These are phyloP conservation scores for Aspergillus heteromorphus DNA, from an alignment of 495 filamentous ascomycete species.

Conservation along the genomic window DNA sequence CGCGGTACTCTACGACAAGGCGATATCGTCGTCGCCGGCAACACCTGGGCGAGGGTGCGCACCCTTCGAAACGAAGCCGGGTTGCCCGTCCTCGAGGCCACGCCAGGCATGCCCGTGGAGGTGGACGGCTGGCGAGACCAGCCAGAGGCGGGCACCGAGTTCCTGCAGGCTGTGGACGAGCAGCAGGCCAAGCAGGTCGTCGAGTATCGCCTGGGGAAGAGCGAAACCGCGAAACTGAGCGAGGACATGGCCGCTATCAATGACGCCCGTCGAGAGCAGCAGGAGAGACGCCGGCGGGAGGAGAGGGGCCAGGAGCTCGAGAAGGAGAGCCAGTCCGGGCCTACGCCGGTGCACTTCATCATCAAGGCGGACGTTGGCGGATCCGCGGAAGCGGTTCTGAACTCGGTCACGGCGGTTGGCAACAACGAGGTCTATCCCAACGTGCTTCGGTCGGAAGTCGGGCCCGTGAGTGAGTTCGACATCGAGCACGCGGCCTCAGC, in stretches of 20 bases:
- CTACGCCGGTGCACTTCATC: constrained; percentile 69
- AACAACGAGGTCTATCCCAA: constrained; percentile 76
- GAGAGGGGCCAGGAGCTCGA: constrained; percentile 24
- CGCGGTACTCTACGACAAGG: constrained; percentile 78
- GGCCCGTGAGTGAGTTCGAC: constrained; percentile 78
- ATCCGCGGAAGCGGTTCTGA: constrained; percentile 83
- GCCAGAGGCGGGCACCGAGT: constrained; percentile 80
- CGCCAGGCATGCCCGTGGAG: constrained; percentile 84
- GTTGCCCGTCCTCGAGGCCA: constrained; percentile 61
- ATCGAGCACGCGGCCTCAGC: constrained; percentile 77
- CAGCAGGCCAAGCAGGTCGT: constrained; percentile 76
- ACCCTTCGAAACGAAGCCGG: constrained; percentile 83
- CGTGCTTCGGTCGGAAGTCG: constrained; percentile 72
- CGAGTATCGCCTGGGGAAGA: constrained; percentile 62
- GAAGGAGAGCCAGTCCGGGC: constrained; percentile 37
- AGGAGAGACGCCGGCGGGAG: constrained; percentile 54
- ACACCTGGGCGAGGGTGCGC: constrained; percentile 76
- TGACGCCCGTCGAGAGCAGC: constrained; percentile 55
- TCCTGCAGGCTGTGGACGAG: constrained; percentile 76
- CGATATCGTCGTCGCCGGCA: constrained; percentile 82
- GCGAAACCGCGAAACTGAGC: constrained; percentile 54
- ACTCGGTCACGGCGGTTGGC: constrained; percentile 66
- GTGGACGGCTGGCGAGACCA: constrained; percentile 93
- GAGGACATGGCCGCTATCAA: constrained; percentile 75
- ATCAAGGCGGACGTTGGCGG: constrained; percentile 92